Evolutionary conservation across 2,329 filamentous ascomycete species (phyloP), one percentile per base, ranked within the genome.

Genomic region (Drechslerella stenobrocha): DNA sequence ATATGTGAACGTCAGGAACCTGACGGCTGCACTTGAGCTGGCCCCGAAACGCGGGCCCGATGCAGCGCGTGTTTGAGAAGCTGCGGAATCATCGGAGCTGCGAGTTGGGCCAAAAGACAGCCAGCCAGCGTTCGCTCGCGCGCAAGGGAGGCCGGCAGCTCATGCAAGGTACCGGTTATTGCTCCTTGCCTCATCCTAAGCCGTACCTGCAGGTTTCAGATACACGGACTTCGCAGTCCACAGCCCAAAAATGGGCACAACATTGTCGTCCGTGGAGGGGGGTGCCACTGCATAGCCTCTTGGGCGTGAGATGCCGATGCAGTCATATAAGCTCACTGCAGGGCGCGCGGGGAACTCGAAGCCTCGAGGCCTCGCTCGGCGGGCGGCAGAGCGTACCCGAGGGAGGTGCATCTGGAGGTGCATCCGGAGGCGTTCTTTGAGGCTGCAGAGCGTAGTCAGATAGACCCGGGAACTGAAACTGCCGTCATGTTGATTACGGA

Each of bases 161-260:
- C 37, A 67, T 67, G 63, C 63, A 67, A 67, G 63, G 63, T 67
- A 67, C 63, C 48, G 44, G 50, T 53, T 26, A 47, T 32, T 52
- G 52, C 51, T 64, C 59, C 59, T 58, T 37, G 60, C 40, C 28
- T 51, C 50, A 56, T 52, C 46, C 22, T 67, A 52, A 67, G 63
- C 55, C 61, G 63, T 67, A 60, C 63, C 63, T 67, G 63, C 63
- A 59, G 55, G 63, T 67, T 67, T 67, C 63, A 67, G 63, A 67
- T 60, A 60, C n/a, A n/a, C n/a, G n/a, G 55, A 67, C 53, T 44
- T 67, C 53, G 53, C 35, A 60, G 44, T 51, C 63, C 63, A 45
- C 60, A 59, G 37, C 48, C 63, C 55, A 67, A 67, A 67, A 60
- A 50, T 60, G 63, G 63, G 45, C 52, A 67, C 55, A 66, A 34